Conservation (phyloP, 148 eudicot genomes). For the Silene uniflora region DNA sequence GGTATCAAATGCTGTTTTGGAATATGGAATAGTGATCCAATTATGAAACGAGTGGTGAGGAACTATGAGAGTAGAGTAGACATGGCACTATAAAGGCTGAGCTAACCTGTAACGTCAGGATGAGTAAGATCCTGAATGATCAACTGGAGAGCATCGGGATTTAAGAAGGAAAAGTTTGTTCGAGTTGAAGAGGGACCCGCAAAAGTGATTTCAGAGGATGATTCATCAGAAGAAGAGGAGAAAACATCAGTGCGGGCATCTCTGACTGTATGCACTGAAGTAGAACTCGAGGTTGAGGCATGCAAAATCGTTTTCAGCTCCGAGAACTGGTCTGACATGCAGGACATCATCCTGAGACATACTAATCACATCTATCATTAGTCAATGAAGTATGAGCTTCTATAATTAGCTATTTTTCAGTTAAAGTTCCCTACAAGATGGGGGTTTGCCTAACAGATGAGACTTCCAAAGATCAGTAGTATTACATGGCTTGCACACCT, state of each 20-base stretch:
- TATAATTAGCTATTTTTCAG: constrained; percentile 23
- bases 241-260: constrained; percentile 52
- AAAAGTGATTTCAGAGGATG: constrained; percentile 72
- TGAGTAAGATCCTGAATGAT: constrained; percentile 86
- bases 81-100: constrained; percentile 37
- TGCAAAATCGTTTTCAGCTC: constrained; percentile 89
- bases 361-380: constrained; percentile 73
- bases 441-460: constrained; percentile 14
- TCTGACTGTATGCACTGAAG: constrained; percentile 52
- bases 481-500: neutral
- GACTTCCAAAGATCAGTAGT: constrained; percentile 15
- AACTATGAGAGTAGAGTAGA: constrained; percentile 15
- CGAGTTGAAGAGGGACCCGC: constrained; percentile 69
- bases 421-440: constrained; percentile 16
- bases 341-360: constrained; percentile 97
- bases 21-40: constrained; percentile 16
- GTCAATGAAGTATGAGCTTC: constrained; percentile 40
- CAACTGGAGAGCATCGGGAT: constrained; percentile 62
- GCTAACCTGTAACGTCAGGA: constrained; percentile 79
- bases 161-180: constrained; percentile 47
- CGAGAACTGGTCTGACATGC: constrained; percentile 91
- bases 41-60: constrained; percentile 20
- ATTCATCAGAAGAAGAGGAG: constrained; percentile 66
- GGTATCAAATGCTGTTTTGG: constrained; percentile 13
- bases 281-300: constrained; percentile 57